Conservation (phyloP, 805 yeast species). For the Candida endomychidarum region DNA sequence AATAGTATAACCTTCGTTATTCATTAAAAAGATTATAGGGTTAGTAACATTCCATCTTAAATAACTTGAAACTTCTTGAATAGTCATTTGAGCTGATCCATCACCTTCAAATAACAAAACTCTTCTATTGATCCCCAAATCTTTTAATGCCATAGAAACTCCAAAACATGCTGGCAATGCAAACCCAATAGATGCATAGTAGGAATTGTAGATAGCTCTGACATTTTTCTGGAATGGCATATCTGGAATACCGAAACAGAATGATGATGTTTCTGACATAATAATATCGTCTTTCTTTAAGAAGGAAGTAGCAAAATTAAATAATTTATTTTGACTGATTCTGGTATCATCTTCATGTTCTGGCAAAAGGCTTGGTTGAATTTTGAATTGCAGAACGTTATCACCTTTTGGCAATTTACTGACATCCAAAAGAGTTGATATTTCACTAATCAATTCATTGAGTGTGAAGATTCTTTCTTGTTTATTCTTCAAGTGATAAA, state of each 20-base stretch:
- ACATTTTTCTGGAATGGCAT: constrained; percentile 56
- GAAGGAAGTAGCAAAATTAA: constrained; percentile 32
- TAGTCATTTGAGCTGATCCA: constrained; percentile 93
- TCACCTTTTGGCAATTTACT: constrained; percentile 13
- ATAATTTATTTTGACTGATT: constrained; percentile 32
- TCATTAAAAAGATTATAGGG: constrained; percentile 72
- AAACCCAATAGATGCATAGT: constrained; percentile 84
- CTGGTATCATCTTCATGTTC: constrained; percentile 1
- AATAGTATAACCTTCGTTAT: constrained; percentile 87
- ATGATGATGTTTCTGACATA: constrained; percentile 82
- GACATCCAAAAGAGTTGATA: constrained; percentile 24
- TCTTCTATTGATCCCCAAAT: constrained; percentile 50
- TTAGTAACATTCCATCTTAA: constrained; percentile 49
- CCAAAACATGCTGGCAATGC: constrained; percentile 88
- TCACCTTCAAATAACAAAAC: constrained; percentile 82
- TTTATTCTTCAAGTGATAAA: constrained; percentile 20
- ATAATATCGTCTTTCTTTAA: constrained; percentile 65
- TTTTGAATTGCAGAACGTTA: constrained; percentile 18
- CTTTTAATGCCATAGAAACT: constrained; percentile 69
- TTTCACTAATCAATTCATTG: constrained; percentile 31
- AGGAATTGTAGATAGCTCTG: constrained; percentile 61
- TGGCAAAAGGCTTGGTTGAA: neutral
- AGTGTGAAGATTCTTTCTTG: constrained; percentile 30
- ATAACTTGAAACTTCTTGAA: constrained; percentile 75
- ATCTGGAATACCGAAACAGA: constrained; percentile 76